A percentile compares a stretch with the other conserved stretches of the same genome.
phyloP scores from a whole-genome alignment of 1,284 basidiomycete species.

The Ustilago bromivora region DNA sequence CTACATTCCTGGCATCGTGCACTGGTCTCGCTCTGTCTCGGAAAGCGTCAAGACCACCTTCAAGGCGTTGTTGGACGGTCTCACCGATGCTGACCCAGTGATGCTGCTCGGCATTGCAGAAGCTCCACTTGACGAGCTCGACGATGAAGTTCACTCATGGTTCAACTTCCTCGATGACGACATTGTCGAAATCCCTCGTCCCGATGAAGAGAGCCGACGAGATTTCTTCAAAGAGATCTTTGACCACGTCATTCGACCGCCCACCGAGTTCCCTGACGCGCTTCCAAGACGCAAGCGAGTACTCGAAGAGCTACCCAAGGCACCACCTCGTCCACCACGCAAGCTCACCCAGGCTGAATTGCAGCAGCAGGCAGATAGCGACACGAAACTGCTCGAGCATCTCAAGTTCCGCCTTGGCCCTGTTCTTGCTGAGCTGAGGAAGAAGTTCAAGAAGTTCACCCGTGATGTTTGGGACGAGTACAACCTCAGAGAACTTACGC shows the following conservation, averaged over 20 bases:
- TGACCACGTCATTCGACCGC: conserved; percentile 73
- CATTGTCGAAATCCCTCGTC: conserved; percentile 75
- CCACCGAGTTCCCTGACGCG: conserved; percentile 91
- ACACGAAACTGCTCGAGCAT: conserved; percentile 82
- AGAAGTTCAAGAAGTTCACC: conserved; percentile 91
- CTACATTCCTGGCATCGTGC: conserved; percentile 88
- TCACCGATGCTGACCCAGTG: conserved; percentile 90
- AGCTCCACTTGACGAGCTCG: conserved; percentile 78
- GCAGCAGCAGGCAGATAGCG: conserved; percentile 83
- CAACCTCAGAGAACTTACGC: conserved; percentile 69
- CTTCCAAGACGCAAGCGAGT: conserved; percentile 84
- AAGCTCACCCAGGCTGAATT: conserved; percentile 86
- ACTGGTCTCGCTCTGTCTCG: conserved; percentile 86
- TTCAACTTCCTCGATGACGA: conserved; percentile 85
- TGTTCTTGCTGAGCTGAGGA: conserved; percentile 87
- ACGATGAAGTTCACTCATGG: conserved; percentile 87
- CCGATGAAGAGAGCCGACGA: conserved; percentile 74
- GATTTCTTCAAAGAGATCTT: conserved; percentile 79
- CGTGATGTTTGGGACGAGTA: conserved; percentile 77
- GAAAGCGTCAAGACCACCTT: conserved; percentile 88
- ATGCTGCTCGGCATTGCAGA: conserved; percentile 90
- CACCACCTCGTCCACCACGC: conserved; percentile 87
- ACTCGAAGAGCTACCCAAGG: conserved; percentile 86
- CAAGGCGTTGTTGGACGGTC: conserved; percentile 87
- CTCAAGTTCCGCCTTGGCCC: conserved; percentile 88